Evolutionary conservation across 352 stramenopile genomes (phyloP).

Genomic region (Elongisporangium prolatum): DNA sequence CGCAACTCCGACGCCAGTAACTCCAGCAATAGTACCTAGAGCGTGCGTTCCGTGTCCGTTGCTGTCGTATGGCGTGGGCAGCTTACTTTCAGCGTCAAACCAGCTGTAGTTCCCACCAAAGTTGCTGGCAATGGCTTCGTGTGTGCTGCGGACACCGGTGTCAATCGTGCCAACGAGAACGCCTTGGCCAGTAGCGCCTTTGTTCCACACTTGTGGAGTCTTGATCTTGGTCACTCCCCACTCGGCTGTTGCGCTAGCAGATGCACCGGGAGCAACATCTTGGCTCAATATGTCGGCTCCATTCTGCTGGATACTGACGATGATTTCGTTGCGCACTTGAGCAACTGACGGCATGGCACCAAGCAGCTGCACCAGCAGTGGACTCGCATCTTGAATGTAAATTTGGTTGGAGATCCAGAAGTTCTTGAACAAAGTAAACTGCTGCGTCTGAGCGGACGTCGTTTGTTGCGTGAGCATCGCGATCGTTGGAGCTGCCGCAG

Average conservation of each 20-base stretch:
- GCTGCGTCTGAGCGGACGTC: not conserved
- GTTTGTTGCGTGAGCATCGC: not conserved
- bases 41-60: constrained; percentile 12
- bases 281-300: not conserved
- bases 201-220: constrained; percentile 6
- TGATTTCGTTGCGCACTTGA: constrained; percentile 3
- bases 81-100: constrained; percentile 10
- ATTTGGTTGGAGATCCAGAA: constrained; percentile 20
- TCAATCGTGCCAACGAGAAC: constrained; percentile 17
- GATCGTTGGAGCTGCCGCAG: not conserved
- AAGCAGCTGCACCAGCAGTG: constrained; percentile 10
- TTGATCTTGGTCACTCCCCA: constrained; percentile 11
- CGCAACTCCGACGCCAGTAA: constrained; percentile 9
- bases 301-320: not conserved
- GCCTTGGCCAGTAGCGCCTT: constrained; percentile 12
- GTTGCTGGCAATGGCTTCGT: constrained; percentile 4
- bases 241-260: not conserved
- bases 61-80: constrained; percentile 6
- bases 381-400: constrained; percentile 9
- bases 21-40: constrained; percentile 10
- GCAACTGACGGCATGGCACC: not conserved
- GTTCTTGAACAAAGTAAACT: constrained; percentile 7
- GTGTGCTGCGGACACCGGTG: constrained; percentile 9
- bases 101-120: constrained; percentile 13
- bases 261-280: not conserved